Base-by-base conservation (phyloP, 768 basidiomycete species). In the Tylopilus cervinicoccineus region DNA sequence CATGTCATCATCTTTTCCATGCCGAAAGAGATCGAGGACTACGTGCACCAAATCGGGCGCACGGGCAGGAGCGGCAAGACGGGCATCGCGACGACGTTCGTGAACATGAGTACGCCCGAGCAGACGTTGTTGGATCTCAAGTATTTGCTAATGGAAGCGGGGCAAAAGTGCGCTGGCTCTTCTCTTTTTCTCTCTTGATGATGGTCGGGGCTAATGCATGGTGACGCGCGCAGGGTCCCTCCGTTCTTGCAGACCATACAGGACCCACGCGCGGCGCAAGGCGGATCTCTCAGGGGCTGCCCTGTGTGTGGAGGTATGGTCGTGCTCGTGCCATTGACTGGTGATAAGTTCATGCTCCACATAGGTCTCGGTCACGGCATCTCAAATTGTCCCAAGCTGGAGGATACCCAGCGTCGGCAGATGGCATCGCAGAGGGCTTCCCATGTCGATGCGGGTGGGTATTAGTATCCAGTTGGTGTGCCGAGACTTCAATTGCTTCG, bases 1-100 rank as follows among this genome's bases (percentile, higher is more conserved):
- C 96, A 97, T 65, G 94, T 98, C 63, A 97, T 99, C 69, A 98
- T 97, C 53, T 99, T 94, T 67, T 85, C 89, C 26, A 98, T 99
- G 96, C 96, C 96, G 0, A 99, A 98, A 68, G 96, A 99, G 72
- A 99, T 99, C 54, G 96, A 99, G 69, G 96, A 99, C 67, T 99
- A 99, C 61, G 95, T 98, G 42, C 96, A 99, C 73, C 95, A 99
- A 69, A 98, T 98, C 56, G 96, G 96, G 23, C 88, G 96, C 51
- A 99, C 96, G 7, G 96, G 96, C 43, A 84, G 96, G 57, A 93
- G 89, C 56, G 96, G 96, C 19, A 97, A 97, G 68, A 99, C 96
- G 1, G 96, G 96, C 43, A 97, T 99, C 47, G 95, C 96, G 27
- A 99, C 96, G 28, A 94, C 96, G 29, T 99, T 99, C 62, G 92